Conservation (phyloP, 768 basidiomycete genomes). For the Steccherinum ochraceum region DNA sequence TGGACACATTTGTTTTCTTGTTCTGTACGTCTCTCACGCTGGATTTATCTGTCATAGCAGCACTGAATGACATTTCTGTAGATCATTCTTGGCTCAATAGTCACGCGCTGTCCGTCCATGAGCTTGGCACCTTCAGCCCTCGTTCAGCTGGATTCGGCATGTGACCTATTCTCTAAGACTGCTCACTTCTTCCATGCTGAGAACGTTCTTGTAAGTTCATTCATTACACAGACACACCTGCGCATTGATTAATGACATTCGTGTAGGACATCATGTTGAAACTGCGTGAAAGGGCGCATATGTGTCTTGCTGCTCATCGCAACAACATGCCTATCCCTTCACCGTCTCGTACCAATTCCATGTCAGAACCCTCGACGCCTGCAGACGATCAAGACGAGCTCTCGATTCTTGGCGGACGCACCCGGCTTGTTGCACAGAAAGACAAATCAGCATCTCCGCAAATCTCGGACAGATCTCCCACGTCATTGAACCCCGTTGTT, state of each 20-base stretch:
- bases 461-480: conserved; percentile 56
- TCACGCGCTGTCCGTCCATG: conserved; percentile 55
- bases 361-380: conserved; percentile 35
- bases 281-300: conserved; percentile 44
- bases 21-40: conserved; percentile 49
- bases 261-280: conserved; percentile 52
- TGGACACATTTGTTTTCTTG: conserved; percentile 72
- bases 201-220: conserved; percentile 50
- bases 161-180: conserved; percentile 51
- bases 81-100: conserved; percentile 69
- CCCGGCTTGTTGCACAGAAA: conserved; percentile 50
- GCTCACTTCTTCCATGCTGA: conserved; percentile 46
- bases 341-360: conserved; percentile 27
- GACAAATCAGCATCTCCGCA: conserved; percentile 25
- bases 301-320: conserved; percentile 30
- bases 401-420: conserved; percentile 54
- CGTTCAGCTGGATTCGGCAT: conserved; percentile 57
- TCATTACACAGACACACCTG: neutral
- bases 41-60: conserved; percentile 38
- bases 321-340: conserved; percentile 14
- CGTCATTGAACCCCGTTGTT: conserved; percentile 65
- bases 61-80: conserved; percentile 18
- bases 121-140: conserved; percentile 62
- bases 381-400: conserved; percentile 60
- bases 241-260: neutral